Evolutionary conservation across 768 basidiomycete species (phyloP).

Genomic region (Xerocomellus amylosporus): DNA sequence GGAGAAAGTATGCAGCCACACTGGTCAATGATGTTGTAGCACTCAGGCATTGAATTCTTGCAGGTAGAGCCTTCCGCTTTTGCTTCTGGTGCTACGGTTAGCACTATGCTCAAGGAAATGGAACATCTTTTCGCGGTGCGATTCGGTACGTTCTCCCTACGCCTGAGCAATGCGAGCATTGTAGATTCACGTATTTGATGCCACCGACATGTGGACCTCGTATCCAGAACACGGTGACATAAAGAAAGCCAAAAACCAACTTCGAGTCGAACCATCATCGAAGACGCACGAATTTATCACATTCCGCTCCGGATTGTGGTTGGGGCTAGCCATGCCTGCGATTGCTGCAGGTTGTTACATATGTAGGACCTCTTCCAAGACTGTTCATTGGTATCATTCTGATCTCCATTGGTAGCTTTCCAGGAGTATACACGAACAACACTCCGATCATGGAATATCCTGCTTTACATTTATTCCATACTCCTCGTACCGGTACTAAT

Average conservation of each 20-base stretch:
- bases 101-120: slow-evolving; percentile 67
- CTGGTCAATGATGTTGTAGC: not conserved
- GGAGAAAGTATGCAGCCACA: slow-evolving; percentile 53
- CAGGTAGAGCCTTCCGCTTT: slow-evolving; percentile 71
- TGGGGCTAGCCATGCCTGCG: slow-evolving; percentile 74
- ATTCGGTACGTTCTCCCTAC: slow-evolving; percentile 58
- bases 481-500: slow-evolving; percentile 75
- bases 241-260: slow-evolving; percentile 68
- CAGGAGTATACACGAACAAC: slow-evolving; percentile 46
- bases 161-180: too few relatives aligned
- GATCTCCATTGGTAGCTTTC: slow-evolving; percentile 43
- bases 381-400: not conserved
- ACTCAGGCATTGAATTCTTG: not conserved
- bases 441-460: slow-evolving; percentile 67
- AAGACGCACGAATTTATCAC: slow-evolving; percentile 69
- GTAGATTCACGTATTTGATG: not conserved
- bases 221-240: slow-evolving; percentile 60
- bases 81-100: slow-evolving; percentile 57
- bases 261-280: slow-evolving; percentile 51
- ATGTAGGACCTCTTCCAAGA: slow-evolving; percentile 20
- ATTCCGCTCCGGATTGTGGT: slow-evolving; percentile 67
- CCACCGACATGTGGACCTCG: too few relatives aligned
- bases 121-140: slow-evolving; percentile 72
- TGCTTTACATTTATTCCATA: slow-evolving; percentile 77
- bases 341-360: slow-evolving; percentile 66